A percentile compares a stretch with the other conserved stretches of the same genome.
phyloP scores from a whole-genome alignment of 805 yeast species.

The Yarrowia porcina region DNA sequence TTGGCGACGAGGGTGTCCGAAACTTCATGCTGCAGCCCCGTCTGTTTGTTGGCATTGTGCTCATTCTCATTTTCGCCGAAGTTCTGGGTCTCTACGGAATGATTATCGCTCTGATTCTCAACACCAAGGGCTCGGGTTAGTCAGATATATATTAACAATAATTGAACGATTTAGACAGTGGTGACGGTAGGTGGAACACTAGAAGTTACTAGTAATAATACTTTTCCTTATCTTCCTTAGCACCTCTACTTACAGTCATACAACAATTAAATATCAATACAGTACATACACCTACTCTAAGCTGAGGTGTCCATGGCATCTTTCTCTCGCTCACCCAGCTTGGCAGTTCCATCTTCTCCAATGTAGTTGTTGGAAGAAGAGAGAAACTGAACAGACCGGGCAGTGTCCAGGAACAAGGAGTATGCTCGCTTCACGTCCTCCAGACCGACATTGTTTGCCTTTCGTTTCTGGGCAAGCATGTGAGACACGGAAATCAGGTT shows the following conservation, averaged over 20 bases:
- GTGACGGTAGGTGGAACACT: background rate
- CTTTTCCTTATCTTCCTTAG: too few species aligned
- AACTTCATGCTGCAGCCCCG: conserved; percentile 84
- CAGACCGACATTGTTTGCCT: conserved; percentile 65
- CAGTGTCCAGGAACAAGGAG: conserved; percentile 80
- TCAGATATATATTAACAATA: background rate
- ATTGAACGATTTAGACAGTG: too few species aligned
- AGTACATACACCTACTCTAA: background rate
- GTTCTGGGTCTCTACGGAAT: conserved; percentile 89
- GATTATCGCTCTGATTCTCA: conserved; percentile 89
- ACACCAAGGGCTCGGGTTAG: conserved; percentile 77
- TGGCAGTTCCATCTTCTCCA: conserved; percentile 73
- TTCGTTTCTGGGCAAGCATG: conserved; percentile 79
- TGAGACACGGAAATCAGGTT: conserved; percentile 88
- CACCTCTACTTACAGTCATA: background rate
- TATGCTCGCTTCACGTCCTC: conserved; percentile 85
- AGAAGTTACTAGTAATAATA: too few species aligned
- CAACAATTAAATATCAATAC: background rate
- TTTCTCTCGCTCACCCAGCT: conserved; percentile 43
- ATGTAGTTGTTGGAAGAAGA: conserved; percentile 69
- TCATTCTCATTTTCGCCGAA: conserved; percentile 86
- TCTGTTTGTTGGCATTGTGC: conserved; percentile 83
- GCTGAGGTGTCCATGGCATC: conserved; percentile 40
- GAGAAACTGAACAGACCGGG: conserved; percentile 82
- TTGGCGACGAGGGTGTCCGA: conserved; percentile 90